Evolutionary conservation across 805 yeast genomes (phyloP).

Genomic region (Ogataea dorogensis): DNA sequence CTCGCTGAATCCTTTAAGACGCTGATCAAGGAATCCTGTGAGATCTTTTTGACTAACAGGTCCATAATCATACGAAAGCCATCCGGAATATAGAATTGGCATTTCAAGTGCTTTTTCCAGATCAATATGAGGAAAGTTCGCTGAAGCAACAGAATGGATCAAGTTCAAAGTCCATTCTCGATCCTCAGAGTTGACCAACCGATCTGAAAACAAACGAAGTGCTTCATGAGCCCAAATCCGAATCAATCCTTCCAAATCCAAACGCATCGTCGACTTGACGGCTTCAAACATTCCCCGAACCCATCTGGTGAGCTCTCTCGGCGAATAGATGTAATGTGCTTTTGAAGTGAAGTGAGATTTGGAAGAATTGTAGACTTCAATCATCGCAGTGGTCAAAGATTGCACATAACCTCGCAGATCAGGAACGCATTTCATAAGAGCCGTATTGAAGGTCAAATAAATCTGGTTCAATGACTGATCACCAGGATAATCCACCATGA

Average conservation of each 20-base stretch:
- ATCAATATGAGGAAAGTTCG: slow-evolving; percentile 48
- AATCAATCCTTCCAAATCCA: slow-evolving; percentile 44
- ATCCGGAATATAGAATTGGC: slow-evolving; percentile 69
- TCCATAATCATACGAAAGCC: slow-evolving; percentile 66
- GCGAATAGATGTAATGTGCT: slow-evolving; percentile 75
- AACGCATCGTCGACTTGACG: slow-evolving; percentile 22
- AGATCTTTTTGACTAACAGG: slow-evolving; percentile 52
- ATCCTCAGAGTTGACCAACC: slow-evolving; percentile 51
- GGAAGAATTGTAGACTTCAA: slow-evolving; percentile 54
- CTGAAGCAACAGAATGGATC: slow-evolving; percentile 32
- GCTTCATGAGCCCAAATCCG: slow-evolving; percentile 83
- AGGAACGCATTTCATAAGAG: slow-evolving; percentile 62
- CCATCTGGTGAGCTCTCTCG: slow-evolving; percentile 91
- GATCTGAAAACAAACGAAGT: slow-evolving; percentile 70
- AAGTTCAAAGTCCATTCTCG: slow-evolving; percentile 47
- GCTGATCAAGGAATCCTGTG: slow-evolving; percentile 53
- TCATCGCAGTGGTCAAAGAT: slow-evolving; percentile 61
- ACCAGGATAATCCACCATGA: slow-evolving; percentile 82
- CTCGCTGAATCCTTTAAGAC: slow-evolving; percentile 71
- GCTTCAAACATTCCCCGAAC: slow-evolving; percentile 61
- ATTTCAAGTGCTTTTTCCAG: slow-evolving; percentile 33
- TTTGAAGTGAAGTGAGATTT: slow-evolving; percentile 42
- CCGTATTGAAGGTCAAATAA: slow-evolving; percentile 55
- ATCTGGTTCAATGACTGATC: slow-evolving; percentile 59
- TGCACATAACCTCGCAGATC: slow-evolving; percentile 51